These are phyloP conservation scores for Atkinsonella hypoxylon DNA, from an alignment of 2,329 filamentous ascomycete species.

Conservation along the genomic window DNA sequence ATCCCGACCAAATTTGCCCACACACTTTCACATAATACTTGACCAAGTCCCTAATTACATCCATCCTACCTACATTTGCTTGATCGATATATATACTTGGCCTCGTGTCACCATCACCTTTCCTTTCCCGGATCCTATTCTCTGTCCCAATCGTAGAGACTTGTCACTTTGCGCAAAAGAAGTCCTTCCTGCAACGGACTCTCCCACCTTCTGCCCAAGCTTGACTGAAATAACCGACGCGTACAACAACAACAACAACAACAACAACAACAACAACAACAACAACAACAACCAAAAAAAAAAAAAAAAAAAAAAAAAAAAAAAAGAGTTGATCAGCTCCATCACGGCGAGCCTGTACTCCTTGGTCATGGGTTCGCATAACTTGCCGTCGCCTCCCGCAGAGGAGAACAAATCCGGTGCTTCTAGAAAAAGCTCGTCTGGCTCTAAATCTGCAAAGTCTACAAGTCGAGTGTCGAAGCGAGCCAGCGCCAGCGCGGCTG, in stretches of 20 bases:
- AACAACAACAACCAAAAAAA: too few species aligned
- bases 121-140: background rate
- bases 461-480: constrained; percentile 40
- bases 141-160: too few species aligned
- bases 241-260: too few species aligned
- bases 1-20: too few species aligned
- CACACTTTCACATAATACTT: background rate
- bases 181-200: too few species aligned
- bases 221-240: background rate
- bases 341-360: background rate
- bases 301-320: too few species aligned
- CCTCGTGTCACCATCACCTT: background rate
- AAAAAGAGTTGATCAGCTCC: background rate
- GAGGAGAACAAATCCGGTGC: constrained; percentile 30
- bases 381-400: constrained; percentile 40
- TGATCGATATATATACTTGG: constrained; percentile 1
- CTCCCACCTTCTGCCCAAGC: too few species aligned
- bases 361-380: constrained; percentile 30
- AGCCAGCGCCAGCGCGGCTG: constrained; percentile 26
- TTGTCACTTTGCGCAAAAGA: too few species aligned
- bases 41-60: background rate
- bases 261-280: too few species aligned
- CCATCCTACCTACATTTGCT: background rate
- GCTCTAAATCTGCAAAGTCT: constrained; percentile 36
- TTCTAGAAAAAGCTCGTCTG: constrained; percentile 27